These are phyloP conservation scores for Colletotrichum caudatum DNA, from an alignment of 2,329 filamentous ascomycete species.

Conservation along the genomic window DNA sequence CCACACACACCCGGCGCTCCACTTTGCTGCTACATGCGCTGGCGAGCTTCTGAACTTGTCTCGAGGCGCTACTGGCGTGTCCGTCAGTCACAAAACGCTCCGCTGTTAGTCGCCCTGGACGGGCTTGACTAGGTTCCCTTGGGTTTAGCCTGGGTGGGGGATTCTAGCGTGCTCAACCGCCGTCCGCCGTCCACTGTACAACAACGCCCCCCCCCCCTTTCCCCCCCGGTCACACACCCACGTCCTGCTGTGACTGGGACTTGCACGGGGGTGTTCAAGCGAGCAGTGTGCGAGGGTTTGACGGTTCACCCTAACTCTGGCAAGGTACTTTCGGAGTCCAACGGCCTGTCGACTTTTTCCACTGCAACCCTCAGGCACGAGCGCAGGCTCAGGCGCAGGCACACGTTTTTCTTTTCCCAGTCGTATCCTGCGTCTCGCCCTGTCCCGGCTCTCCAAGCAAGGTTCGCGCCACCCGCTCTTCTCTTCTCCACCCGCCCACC, in stretches of 20 bases:
- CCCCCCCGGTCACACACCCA: not conserved
- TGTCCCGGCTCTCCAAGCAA: slow-evolving; percentile 36
- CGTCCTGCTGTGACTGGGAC: slow-evolving; percentile 18
- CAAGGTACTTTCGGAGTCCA: slow-evolving; percentile 35
- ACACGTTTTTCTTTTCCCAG: slow-evolving; percentile 31
- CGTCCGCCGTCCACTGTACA: slow-evolving; percentile 15
- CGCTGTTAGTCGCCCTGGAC: slow-evolving; percentile 35
- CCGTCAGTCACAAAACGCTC: slow-evolving; percentile 37
- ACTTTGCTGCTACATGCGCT: slow-evolving; percentile 39
- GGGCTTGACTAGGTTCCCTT: slow-evolving; percentile 35
- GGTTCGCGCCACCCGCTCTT: slow-evolving; percentile 41
- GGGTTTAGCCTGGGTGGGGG: slow-evolving; percentile 37
- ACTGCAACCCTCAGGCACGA: slow-evolving; percentile 37
- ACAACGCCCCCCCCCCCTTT: not conserved
- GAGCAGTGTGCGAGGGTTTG: slow-evolving; percentile 31
- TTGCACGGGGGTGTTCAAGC: slow-evolving; percentile 38
- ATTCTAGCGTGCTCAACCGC: slow-evolving; percentile 38
- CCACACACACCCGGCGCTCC: slow-evolving; percentile 30
- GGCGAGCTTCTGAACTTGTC: slow-evolving; percentile 38
- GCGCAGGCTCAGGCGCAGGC: slow-evolving; percentile 39
- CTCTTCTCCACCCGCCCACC: slow-evolving; percentile 39
- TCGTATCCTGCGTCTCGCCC: slow-evolving; percentile 39
- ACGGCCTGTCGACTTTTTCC: slow-evolving; percentile 27
- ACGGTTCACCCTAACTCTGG: slow-evolving; percentile 19
- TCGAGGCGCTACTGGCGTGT: slow-evolving; percentile 33